Percentiles rank a stretch among this genome's conserved stretches.
Conservation (phyloP, 345 rosid genomes). For the Salix arbutifolia region DNA sequence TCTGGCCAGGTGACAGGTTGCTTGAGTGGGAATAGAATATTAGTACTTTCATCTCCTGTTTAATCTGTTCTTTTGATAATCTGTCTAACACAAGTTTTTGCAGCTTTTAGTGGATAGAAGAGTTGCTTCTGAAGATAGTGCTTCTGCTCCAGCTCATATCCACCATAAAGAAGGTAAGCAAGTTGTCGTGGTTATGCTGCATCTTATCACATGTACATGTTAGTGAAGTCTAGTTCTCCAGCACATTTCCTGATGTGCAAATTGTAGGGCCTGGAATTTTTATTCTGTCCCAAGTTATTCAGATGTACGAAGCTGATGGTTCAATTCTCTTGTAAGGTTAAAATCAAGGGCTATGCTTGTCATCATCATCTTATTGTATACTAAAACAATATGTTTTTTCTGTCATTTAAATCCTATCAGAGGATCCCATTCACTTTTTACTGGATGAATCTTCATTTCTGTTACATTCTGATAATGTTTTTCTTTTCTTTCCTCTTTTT, state of each 20-base stretch:
- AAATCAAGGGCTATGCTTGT: not conserved
- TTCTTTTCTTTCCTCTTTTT: not conserved
- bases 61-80: not conserved
- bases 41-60: not conserved
- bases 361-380: not conserved
- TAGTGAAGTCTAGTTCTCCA: not conserved
- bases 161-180: constrained; percentile 45
- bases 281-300: not conserved
- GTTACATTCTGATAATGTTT: not conserved
- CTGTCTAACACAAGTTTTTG: constrained; percentile 8
- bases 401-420: not conserved
- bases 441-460: not conserved
- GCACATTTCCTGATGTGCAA: not conserved
- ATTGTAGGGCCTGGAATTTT: not conserved
- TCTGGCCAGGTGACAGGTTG: not conserved
- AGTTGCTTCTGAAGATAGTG: constrained; percentile 2
- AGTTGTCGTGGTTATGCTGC: not conserved
- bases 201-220: not conserved
- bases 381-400: not conserved
- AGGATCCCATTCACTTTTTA: not conserved
- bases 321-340: not conserved
- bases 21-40: not conserved
- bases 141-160: constrained; percentile 35
- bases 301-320: not conserved
- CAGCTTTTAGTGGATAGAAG: constrained; percentile 32